phyloP scores from a whole-genome alignment of 1,284 basidiomycete genomes.

The Cryptococcus deneoformans region DNA sequence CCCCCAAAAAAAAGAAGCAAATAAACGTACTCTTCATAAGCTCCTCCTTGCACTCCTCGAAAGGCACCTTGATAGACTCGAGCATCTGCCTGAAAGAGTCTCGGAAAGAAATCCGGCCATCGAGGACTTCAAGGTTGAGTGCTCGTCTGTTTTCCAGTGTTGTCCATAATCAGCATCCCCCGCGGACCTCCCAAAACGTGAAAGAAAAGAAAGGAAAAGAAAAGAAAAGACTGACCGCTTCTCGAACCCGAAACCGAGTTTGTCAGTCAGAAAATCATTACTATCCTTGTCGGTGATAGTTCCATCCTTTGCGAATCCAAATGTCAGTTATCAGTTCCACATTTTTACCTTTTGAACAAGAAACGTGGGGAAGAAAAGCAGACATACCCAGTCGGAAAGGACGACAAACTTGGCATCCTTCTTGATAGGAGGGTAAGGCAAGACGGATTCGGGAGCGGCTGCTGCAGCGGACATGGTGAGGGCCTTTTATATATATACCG shows the following conservation, averaged over 20 bases:
- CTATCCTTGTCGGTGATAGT: constrained; percentile 86
- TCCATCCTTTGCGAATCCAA: constrained; percentile 60
- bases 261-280: constrained; percentile 64
- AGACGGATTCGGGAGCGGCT: constrained; percentile 32
- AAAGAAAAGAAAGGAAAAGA: constrained; percentile 36
- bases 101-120: constrained; percentile 65
- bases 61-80: constrained; percentile 64
- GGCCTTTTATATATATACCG: not conserved
- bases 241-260: constrained; percentile 51
- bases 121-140: constrained; percentile 68
- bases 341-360: not conserved
- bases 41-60: constrained; percentile 73
- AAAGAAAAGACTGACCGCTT: constrained; percentile 15
- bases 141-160: constrained; percentile 50
- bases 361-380: constrained; percentile 1
- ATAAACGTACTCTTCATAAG: constrained; percentile 58
- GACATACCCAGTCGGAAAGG: constrained; percentile 79
- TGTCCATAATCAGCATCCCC: not conserved
- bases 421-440: constrained; percentile 76
- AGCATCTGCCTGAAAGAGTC: constrained; percentile 80
- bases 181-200: not conserved
- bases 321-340: not conserved
- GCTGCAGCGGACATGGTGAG: constrained; percentile 17
- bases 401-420: constrained; percentile 78
- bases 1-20: no score